phyloP scores from a whole-genome alignment of 306 rosid species.

The Malus sieversii region DNA sequence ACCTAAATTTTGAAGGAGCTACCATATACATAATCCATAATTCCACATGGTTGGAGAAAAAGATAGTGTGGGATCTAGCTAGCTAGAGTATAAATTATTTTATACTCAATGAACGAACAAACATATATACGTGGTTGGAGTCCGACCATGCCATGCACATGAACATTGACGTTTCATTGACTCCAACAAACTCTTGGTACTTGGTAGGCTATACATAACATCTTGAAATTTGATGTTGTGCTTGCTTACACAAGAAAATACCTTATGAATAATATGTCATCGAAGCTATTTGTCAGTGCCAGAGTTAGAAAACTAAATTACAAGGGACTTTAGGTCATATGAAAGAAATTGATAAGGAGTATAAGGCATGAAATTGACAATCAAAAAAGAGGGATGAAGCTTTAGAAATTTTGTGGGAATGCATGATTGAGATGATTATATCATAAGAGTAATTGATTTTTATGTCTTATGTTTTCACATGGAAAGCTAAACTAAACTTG shows the following conservation, averaged over 20 bases:
- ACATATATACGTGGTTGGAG: background rate
- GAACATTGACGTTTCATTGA: background rate
- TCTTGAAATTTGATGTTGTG: background rate
- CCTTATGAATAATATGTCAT: background rate
- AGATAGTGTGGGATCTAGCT: background rate
- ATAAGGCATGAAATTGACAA: background rate
- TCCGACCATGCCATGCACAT: background rate
- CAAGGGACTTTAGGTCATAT: background rate
- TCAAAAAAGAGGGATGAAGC: background rate
- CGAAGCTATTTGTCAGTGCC: background rate
- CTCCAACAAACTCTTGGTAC: background rate
- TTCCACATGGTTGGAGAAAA: background rate
- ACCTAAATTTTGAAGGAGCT: background rate
- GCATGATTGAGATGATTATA: background rate
- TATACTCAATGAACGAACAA: background rate
- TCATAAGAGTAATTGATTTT: background rate
- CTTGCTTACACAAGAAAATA: background rate
- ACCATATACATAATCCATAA: background rate
- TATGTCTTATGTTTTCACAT: too few species aligned
- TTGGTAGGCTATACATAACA: background rate
- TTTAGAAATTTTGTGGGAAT: background rate
- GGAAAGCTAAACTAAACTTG: background rate
- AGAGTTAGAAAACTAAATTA: too few species aligned
- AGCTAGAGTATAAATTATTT: background rate
- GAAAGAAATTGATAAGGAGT: too few species aligned